Evolutionary conservation across 139 green algal species (phyloP).

Genomic region (Picochlorum sp.): DNA sequence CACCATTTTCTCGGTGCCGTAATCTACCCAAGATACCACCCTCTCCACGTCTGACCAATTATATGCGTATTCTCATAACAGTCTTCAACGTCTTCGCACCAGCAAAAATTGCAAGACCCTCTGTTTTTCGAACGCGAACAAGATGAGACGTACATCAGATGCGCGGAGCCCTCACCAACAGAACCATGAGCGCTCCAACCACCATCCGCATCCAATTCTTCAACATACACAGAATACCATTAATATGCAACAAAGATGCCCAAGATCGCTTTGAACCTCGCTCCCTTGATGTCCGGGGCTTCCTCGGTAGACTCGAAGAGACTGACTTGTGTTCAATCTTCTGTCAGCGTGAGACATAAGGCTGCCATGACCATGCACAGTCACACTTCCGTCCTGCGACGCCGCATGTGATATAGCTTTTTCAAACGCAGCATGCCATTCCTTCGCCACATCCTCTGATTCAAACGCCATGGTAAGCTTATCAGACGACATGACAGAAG

Average conservation of each 20-base stretch:
- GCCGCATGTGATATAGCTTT: conserved; percentile 6
- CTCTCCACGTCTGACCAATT: conserved; percentile 14
- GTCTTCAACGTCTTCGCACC: conserved; percentile 14
- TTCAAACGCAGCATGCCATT: conserved; percentile 20
- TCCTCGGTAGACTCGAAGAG: too few relatives aligned
- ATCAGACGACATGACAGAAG: not conserved
- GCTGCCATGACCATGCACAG: not conserved
- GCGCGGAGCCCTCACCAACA: conserved; percentile 27
- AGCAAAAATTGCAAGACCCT: conserved; percentile 21
- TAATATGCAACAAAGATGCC: conserved; percentile 24
- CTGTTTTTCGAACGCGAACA: conserved; percentile 18
- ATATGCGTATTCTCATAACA: conserved; percentile 25
- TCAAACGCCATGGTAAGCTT: conserved; percentile 13
- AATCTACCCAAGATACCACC: not conserved
- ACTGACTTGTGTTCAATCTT: too few relatives aligned
- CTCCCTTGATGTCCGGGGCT: too few relatives aligned
- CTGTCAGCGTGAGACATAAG: too few relatives aligned
- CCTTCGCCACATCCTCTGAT: conserved; percentile 7
- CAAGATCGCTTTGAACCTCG: not conserved
- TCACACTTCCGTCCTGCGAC: not conserved
- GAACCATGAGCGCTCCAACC: conserved; percentile 41
- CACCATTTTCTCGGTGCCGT: conserved; percentile 27
- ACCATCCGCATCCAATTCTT: conserved; percentile 24
- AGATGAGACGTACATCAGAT: conserved; percentile 19
- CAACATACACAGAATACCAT: conserved; percentile 29